phyloP scores from a whole-genome alignment of 169 alveolate genomes.

The Eimeria brunetti region DNA sequence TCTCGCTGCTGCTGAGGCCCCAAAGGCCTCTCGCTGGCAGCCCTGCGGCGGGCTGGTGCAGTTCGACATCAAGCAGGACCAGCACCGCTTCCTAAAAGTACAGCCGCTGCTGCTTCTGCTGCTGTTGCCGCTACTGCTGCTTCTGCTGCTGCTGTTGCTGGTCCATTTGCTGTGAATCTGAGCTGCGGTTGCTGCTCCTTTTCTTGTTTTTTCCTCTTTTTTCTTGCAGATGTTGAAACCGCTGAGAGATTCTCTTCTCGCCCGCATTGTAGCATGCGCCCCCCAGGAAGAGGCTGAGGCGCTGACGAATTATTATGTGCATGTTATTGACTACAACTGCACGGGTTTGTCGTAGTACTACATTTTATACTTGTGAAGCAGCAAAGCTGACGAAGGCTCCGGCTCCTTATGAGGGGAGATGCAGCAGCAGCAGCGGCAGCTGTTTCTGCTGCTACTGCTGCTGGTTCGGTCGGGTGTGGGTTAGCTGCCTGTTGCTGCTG shows the following conservation, averaged over 20 bases:
- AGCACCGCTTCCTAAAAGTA: slow-evolving; percentile 31
- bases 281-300: slow-evolving; percentile 36
- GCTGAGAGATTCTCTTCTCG: slow-evolving; percentile 6
- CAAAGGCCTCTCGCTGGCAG: neutral
- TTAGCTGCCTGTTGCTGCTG: neutral
- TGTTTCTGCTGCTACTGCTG: no score
- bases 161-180: neutral
- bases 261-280: slow-evolving; percentile 28
- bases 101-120: neutral
- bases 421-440: no score
- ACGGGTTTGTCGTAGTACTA: slow-evolving; percentile 2
- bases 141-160: neutral
- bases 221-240: slow-evolving; percentile 37
- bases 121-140: neutral
- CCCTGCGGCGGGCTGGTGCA: neutral
- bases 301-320: slow-evolving; percentile 41
- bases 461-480: neutral
- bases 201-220: neutral
- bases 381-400: neutral
- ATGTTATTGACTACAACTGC: slow-evolving; percentile 78
- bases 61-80: slow-evolving; percentile 49
- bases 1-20: neutral
- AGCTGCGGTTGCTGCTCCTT: neutral
- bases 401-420: neutral
- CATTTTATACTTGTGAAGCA: no score